Conservation (phyloP, 139 green algal species). For the Coccomyxa sp. region DNA sequence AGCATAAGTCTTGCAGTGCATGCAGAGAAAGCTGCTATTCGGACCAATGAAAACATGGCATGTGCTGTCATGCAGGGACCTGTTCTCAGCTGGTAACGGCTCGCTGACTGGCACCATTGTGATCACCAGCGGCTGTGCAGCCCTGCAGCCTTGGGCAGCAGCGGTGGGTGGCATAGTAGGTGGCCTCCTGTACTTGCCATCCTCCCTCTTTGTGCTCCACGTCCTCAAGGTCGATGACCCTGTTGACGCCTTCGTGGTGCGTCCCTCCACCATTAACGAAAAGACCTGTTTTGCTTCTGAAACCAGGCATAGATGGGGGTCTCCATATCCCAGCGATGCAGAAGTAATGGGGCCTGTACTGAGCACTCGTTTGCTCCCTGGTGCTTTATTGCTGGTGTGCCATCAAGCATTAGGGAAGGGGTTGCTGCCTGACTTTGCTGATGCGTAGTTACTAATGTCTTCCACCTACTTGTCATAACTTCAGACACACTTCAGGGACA, state of each 20-base stretch:
- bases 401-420: no score
- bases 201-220: conserved; percentile 26
- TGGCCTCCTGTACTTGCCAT: conserved; percentile 24
- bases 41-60: background rate
- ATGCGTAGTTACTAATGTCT: no score
- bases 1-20: no score
- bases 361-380: no score
- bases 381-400: no score
- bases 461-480: background rate
- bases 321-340: no score
- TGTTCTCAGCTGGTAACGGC: background rate
- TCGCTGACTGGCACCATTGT: conserved; percentile 5
- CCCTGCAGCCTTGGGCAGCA: conserved; percentile 35
- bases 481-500: no score
- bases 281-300: background rate
- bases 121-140: conserved; percentile 30
- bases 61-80: background rate
- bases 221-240: conserved; percentile 49
- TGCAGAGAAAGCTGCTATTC: background rate
- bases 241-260: conserved; percentile 35
- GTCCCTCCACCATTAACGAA: background rate
- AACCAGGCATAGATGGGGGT: no score
- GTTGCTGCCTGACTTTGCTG: background rate
- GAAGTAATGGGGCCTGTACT: no score
- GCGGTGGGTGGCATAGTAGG: conserved; percentile 36